Evolutionary conservation across 2,329 filamentous ascomycete genomes (phyloP).

Genomic region (Claviceps sp.): DNA sequence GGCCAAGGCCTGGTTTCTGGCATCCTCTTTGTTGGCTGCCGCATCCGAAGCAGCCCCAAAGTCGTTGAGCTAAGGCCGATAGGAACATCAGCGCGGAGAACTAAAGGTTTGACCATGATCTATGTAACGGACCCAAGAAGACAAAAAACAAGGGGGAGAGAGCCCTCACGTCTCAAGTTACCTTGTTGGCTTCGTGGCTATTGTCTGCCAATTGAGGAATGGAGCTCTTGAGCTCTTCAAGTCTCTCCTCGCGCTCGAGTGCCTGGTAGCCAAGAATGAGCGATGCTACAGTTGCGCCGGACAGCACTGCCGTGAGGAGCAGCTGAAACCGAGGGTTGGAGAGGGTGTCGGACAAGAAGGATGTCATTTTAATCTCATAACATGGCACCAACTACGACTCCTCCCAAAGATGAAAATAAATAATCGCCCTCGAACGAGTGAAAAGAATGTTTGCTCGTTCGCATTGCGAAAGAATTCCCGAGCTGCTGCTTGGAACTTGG

Average conservation of each 20-base stretch:
- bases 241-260: slow-evolving; percentile 38
- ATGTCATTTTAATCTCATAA: slow-evolving; percentile 22
- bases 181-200: slow-evolving; percentile 10
- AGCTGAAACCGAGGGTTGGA: slow-evolving; percentile 45
- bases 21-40: slow-evolving; percentile 44
- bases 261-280: slow-evolving; percentile 49
- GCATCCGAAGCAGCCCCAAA: slow-evolving; percentile 40
- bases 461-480: too few relatives aligned
- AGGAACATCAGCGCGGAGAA: background rate
- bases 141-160: background rate
- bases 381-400: slow-evolving; percentile 4
- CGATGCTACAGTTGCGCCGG: slow-evolving; percentile 46
- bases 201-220: slow-evolving; percentile 29
- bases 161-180: slow-evolving; percentile 3
- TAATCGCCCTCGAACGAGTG: too few relatives aligned
- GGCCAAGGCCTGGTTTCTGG: slow-evolving; percentile 44
- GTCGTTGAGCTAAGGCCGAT: slow-evolving; percentile 39
- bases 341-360: slow-evolving; percentile 29
- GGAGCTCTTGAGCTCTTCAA: slow-evolving; percentile 45
- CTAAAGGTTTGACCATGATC: background rate
- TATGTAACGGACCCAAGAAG: too few relatives aligned
- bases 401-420: background rate
- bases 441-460: too few relatives aligned
- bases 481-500: background rate
- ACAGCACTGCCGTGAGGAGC: slow-evolving; percentile 55